phyloP scores from a whole-genome alignment of 768 basidiomycete genomes.

The Lactifluus pinguis region DNA sequence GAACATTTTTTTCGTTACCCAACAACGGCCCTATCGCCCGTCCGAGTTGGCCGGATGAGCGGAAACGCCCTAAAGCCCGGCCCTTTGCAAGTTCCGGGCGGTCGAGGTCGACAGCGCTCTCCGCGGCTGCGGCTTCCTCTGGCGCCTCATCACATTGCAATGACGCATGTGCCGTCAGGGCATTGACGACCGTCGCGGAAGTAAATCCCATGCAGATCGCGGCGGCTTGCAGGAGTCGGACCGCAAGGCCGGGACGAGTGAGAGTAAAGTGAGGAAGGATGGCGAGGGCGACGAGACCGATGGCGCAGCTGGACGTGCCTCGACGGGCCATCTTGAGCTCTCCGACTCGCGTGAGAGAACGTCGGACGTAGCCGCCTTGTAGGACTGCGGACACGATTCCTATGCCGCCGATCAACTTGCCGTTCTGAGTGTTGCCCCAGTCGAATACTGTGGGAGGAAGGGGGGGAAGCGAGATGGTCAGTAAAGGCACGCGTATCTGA shows the following conservation, averaged over 20 bases:
- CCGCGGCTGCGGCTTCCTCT: constrained; percentile 39
- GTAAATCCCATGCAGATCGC: constrained; percentile 88
- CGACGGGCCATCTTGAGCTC: constrained; percentile 78
- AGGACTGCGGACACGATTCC: constrained; percentile 84
- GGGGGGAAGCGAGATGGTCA: not conserved
- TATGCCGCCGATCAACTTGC: constrained; percentile 74
- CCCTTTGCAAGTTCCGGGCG: constrained; percentile 75
- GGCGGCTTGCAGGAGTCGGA: constrained; percentile 53
- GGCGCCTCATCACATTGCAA: constrained; percentile 71
- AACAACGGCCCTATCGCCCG: constrained; percentile 86
- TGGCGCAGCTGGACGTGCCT: constrained; percentile 65
- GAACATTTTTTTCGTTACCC: constrained; percentile 33
- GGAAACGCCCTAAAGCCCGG: constrained; percentile 73
- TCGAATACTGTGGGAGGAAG: constrained; percentile 53
- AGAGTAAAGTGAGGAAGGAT: constrained; percentile 50
- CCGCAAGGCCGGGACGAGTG: constrained; percentile 35
- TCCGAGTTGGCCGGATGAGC: constrained; percentile 91
- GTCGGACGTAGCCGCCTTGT: constrained; percentile 92
- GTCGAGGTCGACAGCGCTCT: constrained; percentile 35
- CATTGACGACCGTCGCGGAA: constrained; percentile 90
- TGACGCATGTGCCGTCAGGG: constrained; percentile 85
- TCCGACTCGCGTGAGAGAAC: constrained; percentile 61
- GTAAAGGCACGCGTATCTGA: not conserved
- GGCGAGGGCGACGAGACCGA: constrained; percentile 64
- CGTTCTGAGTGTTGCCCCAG: constrained; percentile 86